A percentile compares a stretch with the other conserved stretches of the same genome.
Conservation (phyloP, 2,329 filamentous ascomycete species). For the Malbranchea cinnamomea region DNA sequence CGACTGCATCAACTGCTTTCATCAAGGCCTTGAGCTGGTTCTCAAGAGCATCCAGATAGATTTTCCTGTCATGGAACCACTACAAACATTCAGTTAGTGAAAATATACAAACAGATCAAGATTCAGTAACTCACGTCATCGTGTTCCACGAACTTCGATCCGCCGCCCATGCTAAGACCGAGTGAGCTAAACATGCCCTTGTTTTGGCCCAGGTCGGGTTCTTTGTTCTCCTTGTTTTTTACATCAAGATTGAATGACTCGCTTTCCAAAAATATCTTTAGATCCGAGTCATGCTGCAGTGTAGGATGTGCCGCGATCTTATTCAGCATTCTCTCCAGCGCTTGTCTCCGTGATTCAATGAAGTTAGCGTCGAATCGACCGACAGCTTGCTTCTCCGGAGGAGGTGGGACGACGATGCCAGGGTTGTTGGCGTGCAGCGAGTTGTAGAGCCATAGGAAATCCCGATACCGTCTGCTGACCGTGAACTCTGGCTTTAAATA, state of each 20-base stretch:
- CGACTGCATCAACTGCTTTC: slow-evolving; percentile 88
- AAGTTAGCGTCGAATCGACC: slow-evolving; percentile 94
- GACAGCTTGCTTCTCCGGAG: slow-evolving; percentile 94
- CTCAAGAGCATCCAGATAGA: slow-evolving; percentile 89
- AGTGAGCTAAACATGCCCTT: slow-evolving; percentile 86
- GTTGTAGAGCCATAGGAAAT: slow-evolving; percentile 96
- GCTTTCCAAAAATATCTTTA: slow-evolving; percentile 94
- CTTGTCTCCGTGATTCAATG: slow-evolving; percentile 79
- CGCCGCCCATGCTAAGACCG: slow-evolving; percentile 61
- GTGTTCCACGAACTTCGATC: slow-evolving; percentile 86
- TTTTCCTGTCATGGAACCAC: slow-evolving; percentile 96
- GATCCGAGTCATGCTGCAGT: slow-evolving; percentile 78
- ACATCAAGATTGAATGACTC: slow-evolving; percentile 92
- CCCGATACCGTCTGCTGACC: slow-evolving; percentile 83
- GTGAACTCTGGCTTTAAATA: slow-evolving; percentile 87
- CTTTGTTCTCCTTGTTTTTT: slow-evolving; percentile 91
- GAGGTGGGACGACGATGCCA: slow-evolving; percentile 85
- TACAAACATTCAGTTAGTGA: slow-evolving; percentile 23
- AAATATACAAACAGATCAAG: background rate
- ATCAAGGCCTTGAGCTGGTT: slow-evolving; percentile 78
- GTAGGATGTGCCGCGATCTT: slow-evolving; percentile 82
- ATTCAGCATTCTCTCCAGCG: slow-evolving; percentile 94
- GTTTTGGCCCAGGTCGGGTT: slow-evolving; percentile 71
- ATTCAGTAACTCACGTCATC: slow-evolving; percentile 57
- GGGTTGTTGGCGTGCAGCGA: slow-evolving; percentile 89